Conservation (phyloP, 257 asterid species). For the Solanum pimpinellifolium region DNA sequence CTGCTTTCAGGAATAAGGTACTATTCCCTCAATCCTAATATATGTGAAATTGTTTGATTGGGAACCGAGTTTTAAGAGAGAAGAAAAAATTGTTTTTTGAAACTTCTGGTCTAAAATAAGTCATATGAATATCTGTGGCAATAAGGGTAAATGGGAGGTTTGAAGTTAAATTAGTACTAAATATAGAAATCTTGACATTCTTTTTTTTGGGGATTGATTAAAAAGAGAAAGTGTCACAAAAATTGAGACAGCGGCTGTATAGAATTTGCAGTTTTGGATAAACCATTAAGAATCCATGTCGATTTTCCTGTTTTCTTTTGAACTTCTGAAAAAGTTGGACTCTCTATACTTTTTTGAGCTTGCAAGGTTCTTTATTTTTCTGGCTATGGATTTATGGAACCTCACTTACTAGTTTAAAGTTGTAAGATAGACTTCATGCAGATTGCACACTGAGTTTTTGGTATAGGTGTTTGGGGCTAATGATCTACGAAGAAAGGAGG, state of each 20-base stretch:
- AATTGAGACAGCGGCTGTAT: background rate
- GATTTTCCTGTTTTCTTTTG: background rate
- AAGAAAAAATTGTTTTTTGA: background rate
- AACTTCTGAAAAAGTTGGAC: background rate
- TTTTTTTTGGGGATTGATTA: background rate
- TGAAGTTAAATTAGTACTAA: background rate
- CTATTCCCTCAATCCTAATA: background rate
- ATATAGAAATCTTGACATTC: background rate
- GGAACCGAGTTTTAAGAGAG: background rate
- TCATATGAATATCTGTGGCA: background rate
- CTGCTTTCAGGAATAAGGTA: conserved; percentile 84
- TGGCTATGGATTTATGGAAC: background rate
- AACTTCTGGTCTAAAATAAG: background rate
- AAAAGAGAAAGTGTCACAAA: background rate
- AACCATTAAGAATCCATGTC: background rate
- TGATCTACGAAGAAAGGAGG: background rate
- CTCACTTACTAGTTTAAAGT: background rate
- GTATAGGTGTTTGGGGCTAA: background rate
- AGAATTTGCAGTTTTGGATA: background rate
- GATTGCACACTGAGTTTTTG: background rate
- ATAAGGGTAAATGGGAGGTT: background rate
- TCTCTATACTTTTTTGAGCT: background rate
- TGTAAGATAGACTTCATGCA: background rate
- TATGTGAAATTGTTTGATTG: background rate
- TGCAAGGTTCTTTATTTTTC: background rate